A percentile compares a stretch with the other conserved stretches of the same genome.
phyloP scores from a whole-genome alignment of 768 basidiomycete genomes.

The Suillus cothurnatus region DNA sequence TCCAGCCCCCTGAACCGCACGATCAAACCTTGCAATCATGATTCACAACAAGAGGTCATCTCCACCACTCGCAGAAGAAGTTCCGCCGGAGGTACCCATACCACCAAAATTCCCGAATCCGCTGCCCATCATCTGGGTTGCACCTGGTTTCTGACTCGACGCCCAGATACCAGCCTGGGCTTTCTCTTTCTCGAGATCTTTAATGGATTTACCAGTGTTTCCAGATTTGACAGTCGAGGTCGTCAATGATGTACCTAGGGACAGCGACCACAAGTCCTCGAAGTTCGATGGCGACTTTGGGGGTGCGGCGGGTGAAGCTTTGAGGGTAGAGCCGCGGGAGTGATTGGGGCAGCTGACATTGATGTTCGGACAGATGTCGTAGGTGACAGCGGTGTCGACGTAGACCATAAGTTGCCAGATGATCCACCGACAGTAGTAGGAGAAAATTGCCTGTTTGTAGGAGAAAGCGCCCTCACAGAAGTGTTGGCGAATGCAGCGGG shows the following conservation, averaged over 20 bases:
- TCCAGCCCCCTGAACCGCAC: background rate
- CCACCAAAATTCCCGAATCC: slow-evolving; percentile 39
- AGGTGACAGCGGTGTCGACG: slow-evolving; percentile 31
- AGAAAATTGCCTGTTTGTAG: slow-evolving; percentile 27
- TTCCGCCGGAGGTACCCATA: slow-evolving; percentile 17
- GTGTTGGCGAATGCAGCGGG: slow-evolving; percentile 22
- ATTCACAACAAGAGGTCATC: slow-evolving; percentile 48
- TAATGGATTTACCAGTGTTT: slow-evolving; percentile 70
- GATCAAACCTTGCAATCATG: background rate
- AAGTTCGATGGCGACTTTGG: slow-evolving; percentile 59
- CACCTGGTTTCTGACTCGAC: slow-evolving; percentile 28
- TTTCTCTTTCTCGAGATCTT: slow-evolving; percentile 89
- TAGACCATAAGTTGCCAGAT: slow-evolving; percentile 26
- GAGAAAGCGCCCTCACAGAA: slow-evolving; percentile 25
- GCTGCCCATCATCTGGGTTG: slow-evolving; percentile 16
- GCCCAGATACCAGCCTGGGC: slow-evolving; percentile 80
- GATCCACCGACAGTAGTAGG: slow-evolving; percentile 19
- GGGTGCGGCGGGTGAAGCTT: slow-evolving; percentile 34
- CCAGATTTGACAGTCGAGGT: slow-evolving; percentile 37
- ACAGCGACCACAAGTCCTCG: slow-evolving; percentile 89
- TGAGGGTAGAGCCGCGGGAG: slow-evolving; percentile 19
- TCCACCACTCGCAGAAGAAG: slow-evolving; percentile 28
- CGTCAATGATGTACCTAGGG: slow-evolving; percentile 52
- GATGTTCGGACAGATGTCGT: slow-evolving; percentile 18
- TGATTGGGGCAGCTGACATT: slow-evolving; percentile 18